Evolutionary conservation across 768 basidiomycete genomes (phyloP), one percentile per base, ranked within the genome.

Genomic region (Leccinum variicolor): DNA sequence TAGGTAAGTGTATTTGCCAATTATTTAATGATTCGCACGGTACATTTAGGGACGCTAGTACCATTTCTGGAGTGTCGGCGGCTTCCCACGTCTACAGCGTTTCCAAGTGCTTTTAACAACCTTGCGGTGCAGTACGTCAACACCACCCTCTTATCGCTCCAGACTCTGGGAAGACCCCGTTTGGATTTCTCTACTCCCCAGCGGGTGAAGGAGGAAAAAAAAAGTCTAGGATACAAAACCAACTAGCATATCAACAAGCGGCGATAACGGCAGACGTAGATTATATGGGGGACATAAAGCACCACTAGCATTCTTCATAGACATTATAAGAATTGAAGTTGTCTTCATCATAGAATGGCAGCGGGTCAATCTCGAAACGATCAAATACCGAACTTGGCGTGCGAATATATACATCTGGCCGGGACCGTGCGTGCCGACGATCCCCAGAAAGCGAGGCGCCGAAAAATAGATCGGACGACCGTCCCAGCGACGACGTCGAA

Each of bases 71-170:
- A 76, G 46, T 77, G 73, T 63, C 71, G 67, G 10, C 71, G 79
- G 14, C 74, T 90, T 51, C 86, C 84, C 60, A 60, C 70, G 36
- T 81, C 79, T n/a, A 58, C 60, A 23, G 57, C 71, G 6, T 84
- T 79, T 73, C 80, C 84, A 19, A 79, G 81, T 19, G 87, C 87
- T 17, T 90, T 90, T 76, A 88, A 84, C 66, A 86, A 80, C 68
- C 81, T 79, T 31, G 77, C 86, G 14, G 74, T 86, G 1, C 88
- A 89, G 69, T 84, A 74, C 64, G 69, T 78, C 53, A 64, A 49
- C 6, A 47, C 59, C 2, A 57, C 64, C 55, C 57, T 68, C 7
- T 59, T 68, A 26, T 66, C 54, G 21, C 55, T 57, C 9, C 70
- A 64, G 23, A 19, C 28, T 41, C n/a, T 7, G 5, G 17, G n/a